These are phyloP conservation scores for Oxyria digyna DNA, from an alignment of 148 eudicot genomes.

Conservation along the genomic window DNA sequence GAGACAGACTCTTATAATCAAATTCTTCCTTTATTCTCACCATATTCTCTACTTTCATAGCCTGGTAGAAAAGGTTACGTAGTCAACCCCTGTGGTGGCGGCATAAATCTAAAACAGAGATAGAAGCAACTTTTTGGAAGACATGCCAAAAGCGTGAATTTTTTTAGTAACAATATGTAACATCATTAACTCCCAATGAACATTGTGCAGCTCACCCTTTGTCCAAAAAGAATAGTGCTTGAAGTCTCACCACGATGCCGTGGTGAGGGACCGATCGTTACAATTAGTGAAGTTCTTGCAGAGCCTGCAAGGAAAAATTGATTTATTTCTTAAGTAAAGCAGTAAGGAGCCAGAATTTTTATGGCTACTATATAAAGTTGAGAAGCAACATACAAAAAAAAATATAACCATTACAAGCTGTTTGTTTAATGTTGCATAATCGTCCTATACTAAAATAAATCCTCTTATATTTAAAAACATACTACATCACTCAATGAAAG, in stretches of 20 bases:
- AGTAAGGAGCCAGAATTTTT: background rate
- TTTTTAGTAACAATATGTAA: background rate
- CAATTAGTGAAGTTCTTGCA: slow-evolving; percentile 83
- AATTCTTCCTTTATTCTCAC: slow-evolving; percentile 90
- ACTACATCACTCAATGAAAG: background rate
- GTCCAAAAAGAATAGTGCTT: slow-evolving; percentile 91
- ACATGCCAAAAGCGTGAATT: background rate
- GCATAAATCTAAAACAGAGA: background rate
- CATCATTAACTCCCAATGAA: background rate
- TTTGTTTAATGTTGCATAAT: background rate
- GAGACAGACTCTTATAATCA: slow-evolving; percentile 85
- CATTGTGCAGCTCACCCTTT: slow-evolving; percentile 49
- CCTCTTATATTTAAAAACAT: background rate
- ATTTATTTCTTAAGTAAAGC: background rate
- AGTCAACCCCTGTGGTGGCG: background rate
- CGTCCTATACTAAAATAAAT: background rate
- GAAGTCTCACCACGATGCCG: slow-evolving; percentile 94
- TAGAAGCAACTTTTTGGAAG: background rate
- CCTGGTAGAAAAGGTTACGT: slow-evolving; percentile 25
- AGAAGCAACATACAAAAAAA: background rate
- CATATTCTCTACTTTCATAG: slow-evolving; percentile 99
- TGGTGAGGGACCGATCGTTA: slow-evolving; percentile 92
- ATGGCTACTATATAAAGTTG: background rate
- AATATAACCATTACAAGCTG: background rate
- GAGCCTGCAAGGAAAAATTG: slow-evolving; percentile 42